Conservation (phyloP, 2,329 filamentous ascomycete species). For the Aspergillus transmontanensis region DNA sequence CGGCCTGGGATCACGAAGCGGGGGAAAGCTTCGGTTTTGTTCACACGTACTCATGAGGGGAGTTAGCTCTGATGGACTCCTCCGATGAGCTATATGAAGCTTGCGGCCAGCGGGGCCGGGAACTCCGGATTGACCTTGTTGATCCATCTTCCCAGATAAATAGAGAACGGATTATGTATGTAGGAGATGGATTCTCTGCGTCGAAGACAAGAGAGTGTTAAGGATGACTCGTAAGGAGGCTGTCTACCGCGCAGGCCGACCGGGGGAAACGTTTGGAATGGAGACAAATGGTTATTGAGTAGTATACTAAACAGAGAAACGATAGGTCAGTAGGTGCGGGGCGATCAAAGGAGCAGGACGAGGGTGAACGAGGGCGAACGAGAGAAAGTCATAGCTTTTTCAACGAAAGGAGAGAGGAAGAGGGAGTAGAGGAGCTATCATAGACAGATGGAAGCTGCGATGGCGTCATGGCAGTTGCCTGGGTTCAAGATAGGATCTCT, state of each 20-base stretch:
- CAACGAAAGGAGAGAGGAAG: conserved; percentile 6
- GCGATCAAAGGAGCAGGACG: conserved; percentile 7
- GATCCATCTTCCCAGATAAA: conserved; percentile 59
- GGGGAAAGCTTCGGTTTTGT: conserved; percentile 31
- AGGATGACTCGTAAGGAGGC: conserved; percentile 28
- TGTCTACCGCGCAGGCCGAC: conserved; percentile 31
- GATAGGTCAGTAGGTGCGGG: conserved; percentile 21
- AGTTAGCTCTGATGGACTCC: conserved; percentile 95
- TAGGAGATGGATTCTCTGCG: not conserved
- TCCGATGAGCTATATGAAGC: conserved; percentile 94
- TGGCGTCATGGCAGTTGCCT: conserved; percentile 14
- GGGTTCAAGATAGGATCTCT: not conserved
- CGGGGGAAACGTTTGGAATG: conserved; percentile 24
- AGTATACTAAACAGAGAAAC: conserved; percentile 21
- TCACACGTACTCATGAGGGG: conserved; percentile 88
- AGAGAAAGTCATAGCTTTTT: conserved; percentile 5
- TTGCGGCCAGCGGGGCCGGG: conserved; percentile 80
- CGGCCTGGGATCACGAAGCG: conserved; percentile 41
- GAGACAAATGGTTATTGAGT: not conserved
- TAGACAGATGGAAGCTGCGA: conserved; percentile 25
- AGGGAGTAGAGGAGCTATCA: not conserved
- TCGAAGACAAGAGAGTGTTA: conserved; percentile 25
- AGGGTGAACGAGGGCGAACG: conserved; percentile 10
- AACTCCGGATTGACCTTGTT: conserved; percentile 58
- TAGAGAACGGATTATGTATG: conserved; percentile 18